phyloP scores from a whole-genome alignment of 2,329 filamentous ascomycete genomes.

The Pseudonectria buxi region DNA sequence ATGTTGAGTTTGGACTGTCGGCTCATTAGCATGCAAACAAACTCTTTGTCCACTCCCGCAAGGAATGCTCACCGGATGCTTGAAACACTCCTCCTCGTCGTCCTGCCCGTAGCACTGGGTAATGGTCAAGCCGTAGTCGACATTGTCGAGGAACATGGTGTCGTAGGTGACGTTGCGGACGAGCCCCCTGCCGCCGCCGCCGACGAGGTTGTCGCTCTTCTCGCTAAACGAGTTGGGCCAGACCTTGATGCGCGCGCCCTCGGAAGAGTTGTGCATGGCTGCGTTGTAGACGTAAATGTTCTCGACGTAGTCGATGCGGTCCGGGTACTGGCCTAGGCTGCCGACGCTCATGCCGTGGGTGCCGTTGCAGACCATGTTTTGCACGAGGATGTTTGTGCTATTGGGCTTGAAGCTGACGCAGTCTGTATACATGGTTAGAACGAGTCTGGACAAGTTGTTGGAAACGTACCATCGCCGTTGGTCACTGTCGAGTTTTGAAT shows the following conservation, averaged over 20 bases:
- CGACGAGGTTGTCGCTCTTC: slow-evolving; percentile 3
- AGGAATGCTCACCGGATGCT: neutral
- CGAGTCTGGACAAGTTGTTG: neutral
- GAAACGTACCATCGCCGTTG: slow-evolving; percentile 46
- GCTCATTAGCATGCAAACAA: too few relatives aligned
- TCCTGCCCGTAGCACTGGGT: slow-evolving; percentile 6
- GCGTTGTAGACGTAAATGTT: slow-evolving; percentile 57
- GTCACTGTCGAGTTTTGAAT: slow-evolving; percentile 60
- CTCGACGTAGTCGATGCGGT: slow-evolving; percentile 57
- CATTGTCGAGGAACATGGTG: slow-evolving; percentile 6
- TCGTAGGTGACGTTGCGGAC: slow-evolving; percentile 5
- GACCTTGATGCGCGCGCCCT: slow-evolving; percentile 65
- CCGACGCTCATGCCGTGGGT: slow-evolving; percentile 65
- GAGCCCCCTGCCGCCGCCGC: slow-evolving; percentile 4
- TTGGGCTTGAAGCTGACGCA: slow-evolving; percentile 70
- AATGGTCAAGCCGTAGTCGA: slow-evolving; percentile 5
- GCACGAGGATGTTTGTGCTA: slow-evolving; percentile 58
- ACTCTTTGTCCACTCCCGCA: too few relatives aligned
- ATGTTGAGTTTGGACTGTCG: neutral
- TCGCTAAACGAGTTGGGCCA: slow-evolving; percentile 46
- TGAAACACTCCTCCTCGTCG: slow-evolving; percentile 5
- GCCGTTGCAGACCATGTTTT: slow-evolving; percentile 58
- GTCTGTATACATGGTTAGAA: slow-evolving; percentile 27
- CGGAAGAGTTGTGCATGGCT: slow-evolving; percentile 49
- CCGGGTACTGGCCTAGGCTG: slow-evolving; percentile 59